These are phyloP conservation scores for Lumnitzera littorea DNA, from an alignment of 345 rosid genomes.

Conservation along the genomic window DNA sequence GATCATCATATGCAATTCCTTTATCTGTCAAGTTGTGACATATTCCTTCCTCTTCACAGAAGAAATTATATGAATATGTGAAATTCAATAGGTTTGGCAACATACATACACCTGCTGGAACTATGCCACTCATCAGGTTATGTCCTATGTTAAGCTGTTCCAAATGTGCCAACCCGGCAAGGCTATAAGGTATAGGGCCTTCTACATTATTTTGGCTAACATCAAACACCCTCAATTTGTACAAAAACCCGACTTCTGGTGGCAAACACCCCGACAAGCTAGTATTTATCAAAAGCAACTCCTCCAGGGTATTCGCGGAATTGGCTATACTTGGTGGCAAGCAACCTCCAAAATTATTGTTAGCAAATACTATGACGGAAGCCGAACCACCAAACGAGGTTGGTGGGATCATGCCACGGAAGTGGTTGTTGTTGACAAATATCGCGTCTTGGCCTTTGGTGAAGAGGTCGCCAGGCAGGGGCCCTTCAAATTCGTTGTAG, in stretches of 20 bases:
- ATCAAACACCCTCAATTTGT: conserved; percentile 68
- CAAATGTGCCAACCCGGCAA: conserved; percentile 64
- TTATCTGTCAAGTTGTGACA: conserved; percentile 58
- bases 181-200: conserved; percentile 83
- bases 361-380: conserved; percentile 72
- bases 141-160: conserved; percentile 65
- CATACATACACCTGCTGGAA: conserved; percentile 59
- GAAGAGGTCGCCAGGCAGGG: conserved; percentile 61
- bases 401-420: conserved; percentile 41
- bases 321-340: conserved; percentile 63
- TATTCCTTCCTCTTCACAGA: conserved; percentile 71
- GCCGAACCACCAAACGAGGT: conserved; percentile 29
- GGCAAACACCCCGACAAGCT: conserved; percentile 81
- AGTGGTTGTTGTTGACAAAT: conserved; percentile 62
- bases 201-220: conserved; percentile 62
- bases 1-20: conserved; percentile 53
- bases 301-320: conserved; percentile 64
- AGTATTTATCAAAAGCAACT: conserved; percentile 61
- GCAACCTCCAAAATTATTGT: conserved; percentile 72
- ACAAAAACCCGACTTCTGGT: conserved; percentile 73
- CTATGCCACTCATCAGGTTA: conserved; percentile 61
- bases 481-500: conserved; percentile 86
- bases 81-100: conserved; percentile 61
- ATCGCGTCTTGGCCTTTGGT: conserved; percentile 67
- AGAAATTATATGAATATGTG: conserved; percentile 67